Evolutionary conservation across 495 filamentous ascomycete species (phyloP), one percentile per base, ranked within the genome.

Genomic region (Penicillium ochrochloron): DNA sequence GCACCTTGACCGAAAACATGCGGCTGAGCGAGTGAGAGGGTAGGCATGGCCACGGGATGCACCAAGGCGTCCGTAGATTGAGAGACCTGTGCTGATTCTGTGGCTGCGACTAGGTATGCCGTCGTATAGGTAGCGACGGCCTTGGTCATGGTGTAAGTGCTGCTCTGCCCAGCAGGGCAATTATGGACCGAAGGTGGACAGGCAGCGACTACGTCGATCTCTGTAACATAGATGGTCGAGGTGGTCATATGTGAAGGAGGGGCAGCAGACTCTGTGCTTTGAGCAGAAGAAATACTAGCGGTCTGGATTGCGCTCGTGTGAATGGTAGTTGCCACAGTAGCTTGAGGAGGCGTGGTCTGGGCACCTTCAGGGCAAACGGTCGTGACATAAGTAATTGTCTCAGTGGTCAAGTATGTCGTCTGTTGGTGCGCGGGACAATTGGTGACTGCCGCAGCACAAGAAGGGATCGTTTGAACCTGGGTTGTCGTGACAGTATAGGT

Each of bases 401-500:
- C 29, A 5, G 29, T 33, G 19, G 42, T 48, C 21, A 48, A 21
- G 9, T 48, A 48, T 48, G 42, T 48, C 19, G 42, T 48, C 19
- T 48, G n/a, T 19, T 23, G 42, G 19, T 48, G 42, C 11, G 19
- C 19, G 7, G 42, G 42, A 2, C 29, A 25, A 33, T 41, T 41
- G 15, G 37, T 41, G 14, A 41, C 37, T 5, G 12, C 14, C 1
- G 37, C 37, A 41, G 37, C 37, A 41, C 37, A 41, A 17, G 37
- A 41, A 41, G 37, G 17, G 37, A 41, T 41, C 17, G 37, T 41
- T 17, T 41, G 37, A 41, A 15, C 15, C 37, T 41, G 10, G 5
- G 50, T 33, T n/a, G 19, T 21, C 6, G 50, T 53, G 50, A 53
- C 17, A n/a, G 50, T 53, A 33, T 53, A 53, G 11, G 50, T 53